phyloP scores from a whole-genome alignment of 2,329 filamentous ascomycete genomes.

The Diaporthe helianthi region DNA sequence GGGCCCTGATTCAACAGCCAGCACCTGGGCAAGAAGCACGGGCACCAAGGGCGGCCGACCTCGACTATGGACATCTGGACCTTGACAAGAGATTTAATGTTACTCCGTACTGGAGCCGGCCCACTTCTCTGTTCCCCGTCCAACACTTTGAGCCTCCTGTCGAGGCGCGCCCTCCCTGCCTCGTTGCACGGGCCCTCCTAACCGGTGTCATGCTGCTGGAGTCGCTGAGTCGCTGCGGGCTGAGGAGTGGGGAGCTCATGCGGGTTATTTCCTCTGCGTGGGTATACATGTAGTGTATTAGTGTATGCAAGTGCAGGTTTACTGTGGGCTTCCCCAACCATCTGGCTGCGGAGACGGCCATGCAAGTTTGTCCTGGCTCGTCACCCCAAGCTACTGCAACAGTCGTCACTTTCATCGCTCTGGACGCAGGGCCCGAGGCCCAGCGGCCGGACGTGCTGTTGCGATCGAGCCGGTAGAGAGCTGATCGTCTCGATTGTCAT shows the following conservation, averaged over 20 bases:
- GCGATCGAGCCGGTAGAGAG: slow-evolving; percentile 15
- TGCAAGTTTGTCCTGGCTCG: slow-evolving; percentile 25
- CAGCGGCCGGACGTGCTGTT: neutral
- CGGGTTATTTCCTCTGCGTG: slow-evolving; percentile 6
- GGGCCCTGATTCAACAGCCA: slow-evolving; percentile 22
- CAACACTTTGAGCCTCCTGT: slow-evolving; percentile 24
- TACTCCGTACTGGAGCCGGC: slow-evolving; percentile 10
- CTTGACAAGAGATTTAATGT: slow-evolving; percentile 8
- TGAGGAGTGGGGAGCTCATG: slow-evolving; percentile 16
- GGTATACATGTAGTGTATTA: neutral
- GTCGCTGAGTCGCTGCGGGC: slow-evolving; percentile 15
- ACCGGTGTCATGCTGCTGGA: slow-evolving; percentile 25
- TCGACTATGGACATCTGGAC: neutral
- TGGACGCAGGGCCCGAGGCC: slow-evolving; percentile 18
- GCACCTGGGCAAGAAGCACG: too few relatives aligned
- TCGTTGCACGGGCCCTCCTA: slow-evolving; percentile 13
- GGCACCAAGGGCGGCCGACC: neutral
- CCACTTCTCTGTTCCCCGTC: slow-evolving; percentile 24
- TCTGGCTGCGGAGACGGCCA: slow-evolving; percentile 24
- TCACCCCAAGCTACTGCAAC: slow-evolving; percentile 23
- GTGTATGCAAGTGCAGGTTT: neutral
- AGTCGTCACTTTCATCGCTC: slow-evolving; percentile 25
- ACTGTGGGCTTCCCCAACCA: slow-evolving; percentile 12
- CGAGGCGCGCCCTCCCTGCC: neutral
- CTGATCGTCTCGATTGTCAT: slow-evolving; percentile 15